phyloP scores from a whole-genome alignment of 495 filamentous ascomycete genomes.

The Neurospora sp. region DNA sequence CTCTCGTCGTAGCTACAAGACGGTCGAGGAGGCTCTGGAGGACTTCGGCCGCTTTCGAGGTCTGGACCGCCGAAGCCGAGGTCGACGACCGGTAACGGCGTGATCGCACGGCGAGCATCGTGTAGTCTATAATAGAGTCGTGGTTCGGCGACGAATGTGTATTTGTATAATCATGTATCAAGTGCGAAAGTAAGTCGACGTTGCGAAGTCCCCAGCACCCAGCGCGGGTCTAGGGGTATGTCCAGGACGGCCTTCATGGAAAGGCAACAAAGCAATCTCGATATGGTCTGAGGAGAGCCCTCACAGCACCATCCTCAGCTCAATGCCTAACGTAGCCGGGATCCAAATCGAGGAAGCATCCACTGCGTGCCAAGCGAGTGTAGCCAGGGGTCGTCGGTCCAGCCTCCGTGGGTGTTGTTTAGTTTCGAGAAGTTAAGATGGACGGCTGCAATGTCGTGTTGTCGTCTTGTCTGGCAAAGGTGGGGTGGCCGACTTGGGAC shows the following conservation, averaged over 20 bases:
- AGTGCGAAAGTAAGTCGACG: neutral
- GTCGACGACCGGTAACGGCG: slow-evolving; percentile 55
- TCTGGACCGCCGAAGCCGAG: slow-evolving; percentile 44
- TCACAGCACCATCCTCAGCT: neutral
- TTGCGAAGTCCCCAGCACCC: slow-evolving; percentile 15
- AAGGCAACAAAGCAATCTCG: neutral
- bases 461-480: neutral
- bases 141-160: slow-evolving; percentile 4
- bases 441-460: neutral
- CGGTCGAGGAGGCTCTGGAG: slow-evolving; percentile 49
- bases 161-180: slow-evolving; percentile 17
- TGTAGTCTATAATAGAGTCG: neutral
- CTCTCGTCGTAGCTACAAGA: slow-evolving; percentile 25
- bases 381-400: neutral
- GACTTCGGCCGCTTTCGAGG: slow-evolving; percentile 48
- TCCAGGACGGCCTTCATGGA: slow-evolving; percentile 14
- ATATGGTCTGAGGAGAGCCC: neutral
- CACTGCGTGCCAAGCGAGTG: neutral
- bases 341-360: neutral
- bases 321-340: neutral
- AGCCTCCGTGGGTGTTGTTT: neutral
- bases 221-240: slow-evolving; percentile 18
- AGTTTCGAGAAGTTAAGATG: neutral
- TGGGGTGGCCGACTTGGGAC: neutral
- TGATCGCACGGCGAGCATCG: slow-evolving; percentile 35